Evolutionary conservation across 768 basidiomycete genomes (phyloP).

Genomic region (Mycena galericulata): DNA sequence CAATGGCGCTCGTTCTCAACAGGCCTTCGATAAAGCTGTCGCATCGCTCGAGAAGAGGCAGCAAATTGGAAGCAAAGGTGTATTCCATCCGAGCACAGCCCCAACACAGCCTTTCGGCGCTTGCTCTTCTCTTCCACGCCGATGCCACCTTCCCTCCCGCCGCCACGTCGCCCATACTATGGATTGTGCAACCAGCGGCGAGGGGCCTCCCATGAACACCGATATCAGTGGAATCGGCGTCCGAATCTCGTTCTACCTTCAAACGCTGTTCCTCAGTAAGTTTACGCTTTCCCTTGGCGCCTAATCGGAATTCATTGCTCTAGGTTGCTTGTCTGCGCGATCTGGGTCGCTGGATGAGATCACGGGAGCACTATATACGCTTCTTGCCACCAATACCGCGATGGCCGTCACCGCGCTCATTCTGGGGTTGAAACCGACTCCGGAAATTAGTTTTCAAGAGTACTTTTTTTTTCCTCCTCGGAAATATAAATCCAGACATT

Average conservation of each 20-base stretch:
- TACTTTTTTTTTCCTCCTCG: background rate
- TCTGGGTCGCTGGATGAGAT: constrained; percentile 24
- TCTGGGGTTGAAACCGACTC: constrained; percentile 24
- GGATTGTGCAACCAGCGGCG: constrained; percentile 5
- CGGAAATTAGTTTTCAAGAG: constrained; percentile 34
- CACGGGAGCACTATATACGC: constrained; percentile 29
- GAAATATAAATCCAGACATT: background rate
- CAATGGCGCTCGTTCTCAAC: no score
- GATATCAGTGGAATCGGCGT: constrained; percentile 33
- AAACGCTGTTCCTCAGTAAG: constrained; percentile 34
- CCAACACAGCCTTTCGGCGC: constrained; percentile 9
- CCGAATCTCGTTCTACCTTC: constrained; percentile 34
- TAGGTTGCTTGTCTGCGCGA: constrained; percentile 29
- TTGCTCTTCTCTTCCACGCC: background rate
- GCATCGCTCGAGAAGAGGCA: no score
- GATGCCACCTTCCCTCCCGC: background rate
- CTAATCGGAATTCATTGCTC: background rate
- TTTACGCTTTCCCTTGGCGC: background rate
- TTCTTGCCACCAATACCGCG: constrained; percentile 33
- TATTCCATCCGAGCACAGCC: no score
- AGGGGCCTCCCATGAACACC: constrained; percentile 25
- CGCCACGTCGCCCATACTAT: background rate
- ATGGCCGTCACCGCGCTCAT: constrained; percentile 31
- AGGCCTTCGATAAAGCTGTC: no score
- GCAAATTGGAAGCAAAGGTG: no score